Evolutionary conservation across 768 basidiomycete genomes (phyloP).

Genomic region (Suillus discolor): DNA sequence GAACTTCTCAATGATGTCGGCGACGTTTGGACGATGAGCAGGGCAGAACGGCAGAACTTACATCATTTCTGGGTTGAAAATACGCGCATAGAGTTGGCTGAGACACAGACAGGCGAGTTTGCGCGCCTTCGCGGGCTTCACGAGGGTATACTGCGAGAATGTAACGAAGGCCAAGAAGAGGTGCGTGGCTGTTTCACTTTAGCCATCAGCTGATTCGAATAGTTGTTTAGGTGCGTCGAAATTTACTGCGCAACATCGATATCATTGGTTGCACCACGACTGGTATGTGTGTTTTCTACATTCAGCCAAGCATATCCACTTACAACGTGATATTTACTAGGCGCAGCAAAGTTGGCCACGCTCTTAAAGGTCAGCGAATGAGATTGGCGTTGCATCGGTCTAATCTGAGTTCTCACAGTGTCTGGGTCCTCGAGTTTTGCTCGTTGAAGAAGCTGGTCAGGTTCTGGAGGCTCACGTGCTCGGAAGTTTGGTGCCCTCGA

Average conservation of each 20-base stretch:
- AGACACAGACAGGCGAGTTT: constrained; percentile 43
- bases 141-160: constrained; percentile 38
- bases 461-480: constrained; percentile 79
- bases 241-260: constrained; percentile 54
- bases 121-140: constrained; percentile 40
- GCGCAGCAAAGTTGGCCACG: constrained; percentile 66
- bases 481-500: constrained; percentile 59
- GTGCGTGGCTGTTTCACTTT: constrained; percentile 35
- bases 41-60: constrained; percentile 47
- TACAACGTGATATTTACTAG: constrained; percentile 31
- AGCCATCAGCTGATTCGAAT: not conserved
- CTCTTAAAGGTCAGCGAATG: constrained; percentile 52
- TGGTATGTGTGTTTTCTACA: constrained; percentile 40
- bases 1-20: constrained; percentile 34
- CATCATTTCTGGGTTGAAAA: constrained; percentile 49
- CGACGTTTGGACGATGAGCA: constrained; percentile 58
- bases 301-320: not conserved
- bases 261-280: constrained; percentile 81
- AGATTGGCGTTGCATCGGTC: not conserved
- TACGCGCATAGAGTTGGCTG: constrained; percentile 36
- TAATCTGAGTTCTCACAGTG: constrained; percentile 40
- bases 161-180: constrained; percentile 52
- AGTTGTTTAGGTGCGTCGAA: constrained; percentile 49
- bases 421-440: constrained; percentile 57
- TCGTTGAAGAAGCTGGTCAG: constrained; percentile 85